phyloP scores from a whole-genome alignment of 495 filamentous ascomycete species.

The Trichodelitschia bisporula region DNA sequence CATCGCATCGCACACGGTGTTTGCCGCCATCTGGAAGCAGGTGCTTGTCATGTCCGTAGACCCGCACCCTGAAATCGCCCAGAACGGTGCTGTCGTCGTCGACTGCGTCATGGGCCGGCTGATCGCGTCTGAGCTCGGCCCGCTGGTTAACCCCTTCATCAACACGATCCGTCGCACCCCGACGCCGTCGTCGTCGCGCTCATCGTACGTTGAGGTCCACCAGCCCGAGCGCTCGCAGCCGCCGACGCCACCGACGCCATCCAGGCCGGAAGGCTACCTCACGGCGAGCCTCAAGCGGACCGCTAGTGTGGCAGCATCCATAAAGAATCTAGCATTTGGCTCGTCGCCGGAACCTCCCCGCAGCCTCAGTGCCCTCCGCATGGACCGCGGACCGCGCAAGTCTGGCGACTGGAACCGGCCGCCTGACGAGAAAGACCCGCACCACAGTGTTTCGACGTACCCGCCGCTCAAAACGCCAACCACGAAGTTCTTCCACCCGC shows the following conservation, averaged over 20 bases:
- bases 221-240: constrained; percentile 21
- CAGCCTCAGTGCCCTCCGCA: constrained; percentile 8
- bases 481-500: constrained; percentile 41
- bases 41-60: constrained; percentile 75
- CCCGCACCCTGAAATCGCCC: constrained; percentile 79
- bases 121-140: constrained; percentile 48
- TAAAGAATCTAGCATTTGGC: constrained; percentile 46
- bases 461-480: constrained; percentile 50
- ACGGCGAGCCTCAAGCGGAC: constrained; percentile 37
- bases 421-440: constrained; percentile 55
- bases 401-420: constrained; percentile 48
- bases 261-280: constrained; percentile 40
- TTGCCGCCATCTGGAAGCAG: constrained; percentile 83
- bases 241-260: constrained; percentile 26
- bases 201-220: constrained; percentile 20
- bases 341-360: constrained; percentile 5
- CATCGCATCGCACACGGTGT: constrained; percentile 39
- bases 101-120: constrained; percentile 63
- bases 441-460: constrained; percentile 38
- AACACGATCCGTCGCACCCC: constrained; percentile 37
- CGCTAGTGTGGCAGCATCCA: constrained; percentile 44
- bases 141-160: constrained; percentile 42
- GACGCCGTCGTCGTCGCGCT: constrained; percentile 16
- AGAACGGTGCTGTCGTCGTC: constrained; percentile 53
- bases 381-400: constrained; percentile 18